Conservation (phyloP, 345 rosid genomes). For the Chamaenerion angustifolium region DNA sequence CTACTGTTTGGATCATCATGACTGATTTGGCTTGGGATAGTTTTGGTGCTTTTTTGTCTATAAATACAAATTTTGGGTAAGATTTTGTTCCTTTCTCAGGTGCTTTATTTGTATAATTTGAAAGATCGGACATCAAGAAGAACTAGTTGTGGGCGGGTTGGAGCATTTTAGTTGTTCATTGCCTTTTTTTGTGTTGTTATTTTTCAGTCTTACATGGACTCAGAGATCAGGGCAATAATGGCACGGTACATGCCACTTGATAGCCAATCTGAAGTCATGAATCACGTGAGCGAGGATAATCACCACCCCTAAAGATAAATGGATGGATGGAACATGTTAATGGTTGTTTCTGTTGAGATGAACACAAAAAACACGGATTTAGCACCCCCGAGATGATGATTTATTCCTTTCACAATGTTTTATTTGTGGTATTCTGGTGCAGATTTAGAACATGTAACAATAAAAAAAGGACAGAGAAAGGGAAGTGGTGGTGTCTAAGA, state of each 20-base stretch:
- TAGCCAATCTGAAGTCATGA: slow-evolving; percentile 8
- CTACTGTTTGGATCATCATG: slow-evolving; percentile 77
- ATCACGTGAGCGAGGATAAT: slow-evolving; percentile 4
- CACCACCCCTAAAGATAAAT: neutral
- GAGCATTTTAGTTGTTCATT: neutral
- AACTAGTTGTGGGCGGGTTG: too few relatives aligned
- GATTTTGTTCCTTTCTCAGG: slow-evolving; percentile 1
- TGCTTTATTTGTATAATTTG: too few relatives aligned
- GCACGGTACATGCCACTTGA: slow-evolving; percentile 16
- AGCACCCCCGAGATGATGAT: too few relatives aligned
- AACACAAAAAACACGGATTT: too few relatives aligned
- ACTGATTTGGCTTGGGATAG: slow-evolving; percentile 65
- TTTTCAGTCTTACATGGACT: slow-evolving; percentile 5
- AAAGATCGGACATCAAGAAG: too few relatives aligned
- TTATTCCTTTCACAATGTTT: too few relatives aligned
- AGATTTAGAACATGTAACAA: too few relatives aligned
- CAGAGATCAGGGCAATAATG: slow-evolving; percentile 13
- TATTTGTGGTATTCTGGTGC: too few relatives aligned
- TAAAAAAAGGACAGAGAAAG: too few relatives aligned
- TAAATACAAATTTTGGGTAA: slow-evolving; percentile 82
- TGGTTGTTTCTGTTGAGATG: too few relatives aligned
- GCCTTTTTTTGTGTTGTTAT: slow-evolving; percentile 6
- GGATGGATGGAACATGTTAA: too few relatives aligned
- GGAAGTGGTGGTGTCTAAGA: too few relatives aligned
- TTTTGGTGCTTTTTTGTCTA: slow-evolving; percentile 75